A percentile compares a stretch with the other conserved stretches of the same genome.
These are phyloP conservation scores for Solanum virginianum DNA, from an alignment of 257 asterid species.

Conservation along the genomic window DNA sequence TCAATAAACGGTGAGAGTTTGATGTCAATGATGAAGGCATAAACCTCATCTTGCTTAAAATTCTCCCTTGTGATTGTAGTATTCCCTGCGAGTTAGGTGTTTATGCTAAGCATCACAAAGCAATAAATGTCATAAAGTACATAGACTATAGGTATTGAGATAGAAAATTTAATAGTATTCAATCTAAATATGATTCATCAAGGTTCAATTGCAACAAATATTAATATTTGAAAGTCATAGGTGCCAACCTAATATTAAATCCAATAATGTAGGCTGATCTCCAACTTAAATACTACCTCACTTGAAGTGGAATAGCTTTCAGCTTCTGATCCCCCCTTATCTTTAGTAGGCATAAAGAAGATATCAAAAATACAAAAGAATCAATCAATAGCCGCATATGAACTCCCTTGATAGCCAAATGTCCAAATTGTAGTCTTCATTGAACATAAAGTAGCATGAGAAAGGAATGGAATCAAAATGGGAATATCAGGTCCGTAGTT, in stretches of 20 bases:
- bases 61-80: constrained; percentile 95
- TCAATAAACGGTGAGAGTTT: constrained; percentile 81
- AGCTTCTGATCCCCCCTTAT: neutral
- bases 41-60: constrained; percentile 79
- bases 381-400: neutral
- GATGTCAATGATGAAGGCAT: constrained; percentile 97
- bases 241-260: neutral
- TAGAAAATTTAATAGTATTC: neutral
- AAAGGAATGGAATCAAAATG: neutral
- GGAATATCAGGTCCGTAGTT: neutral
- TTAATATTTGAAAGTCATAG: neutral
- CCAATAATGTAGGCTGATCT: neutral
- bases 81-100: constrained; percentile 47
- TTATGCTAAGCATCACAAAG: neutral
- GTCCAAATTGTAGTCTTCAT: neutral
- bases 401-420: neutral
- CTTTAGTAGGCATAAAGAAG: neutral
- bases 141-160: neutral
- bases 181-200: neutral
- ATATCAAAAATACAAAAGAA: neutral
- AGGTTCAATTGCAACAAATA: neutral
- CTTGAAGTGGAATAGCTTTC: neutral
- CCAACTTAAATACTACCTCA: neutral
- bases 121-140: neutral
- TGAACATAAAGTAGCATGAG: neutral